Evolutionary conservation across 2,329 filamentous ascomycete species (phyloP).

Genomic region (Ophiostoma novo-ulmi): DNA sequence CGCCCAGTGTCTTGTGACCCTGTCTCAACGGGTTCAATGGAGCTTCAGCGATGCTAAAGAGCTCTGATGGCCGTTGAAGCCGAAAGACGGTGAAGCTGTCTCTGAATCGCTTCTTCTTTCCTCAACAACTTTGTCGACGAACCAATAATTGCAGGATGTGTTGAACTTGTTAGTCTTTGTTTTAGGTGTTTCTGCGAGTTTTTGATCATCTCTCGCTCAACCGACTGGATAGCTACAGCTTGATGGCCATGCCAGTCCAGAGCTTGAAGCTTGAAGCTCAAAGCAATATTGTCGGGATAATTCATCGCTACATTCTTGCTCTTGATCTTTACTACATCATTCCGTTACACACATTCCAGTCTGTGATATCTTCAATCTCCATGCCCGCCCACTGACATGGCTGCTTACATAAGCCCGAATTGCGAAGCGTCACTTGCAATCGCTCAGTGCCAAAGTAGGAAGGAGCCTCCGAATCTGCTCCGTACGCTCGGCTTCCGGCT

Average conservation of each 20-base stretch:
- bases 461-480: slow-evolving; percentile 3
- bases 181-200: no score
- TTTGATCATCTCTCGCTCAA: no score
- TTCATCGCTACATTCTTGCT: neutral
- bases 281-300: neutral
- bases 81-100: neutral
- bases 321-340: neutral
- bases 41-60: neutral
- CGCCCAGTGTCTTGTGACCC: neutral
- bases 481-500: slow-evolving; percentile 4
- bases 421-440: no score
- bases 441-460: neutral
- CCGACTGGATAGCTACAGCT: no score
- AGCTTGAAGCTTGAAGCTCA: no score
- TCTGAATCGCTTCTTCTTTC: no score
- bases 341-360: neutral
- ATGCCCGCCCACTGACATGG: no score
- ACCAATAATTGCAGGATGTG: no score
- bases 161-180: no score
- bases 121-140: no score
- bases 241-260: no score
- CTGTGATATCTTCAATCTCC: neutral
- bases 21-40: neutral
- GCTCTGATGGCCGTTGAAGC: neutral
- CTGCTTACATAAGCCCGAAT: neutral